Percentiles rank a stretch among this genome's conserved stretches.
Conservation (phyloP, 768 basidiomycete genomes). For the Lactarius sanguifluus region DNA sequence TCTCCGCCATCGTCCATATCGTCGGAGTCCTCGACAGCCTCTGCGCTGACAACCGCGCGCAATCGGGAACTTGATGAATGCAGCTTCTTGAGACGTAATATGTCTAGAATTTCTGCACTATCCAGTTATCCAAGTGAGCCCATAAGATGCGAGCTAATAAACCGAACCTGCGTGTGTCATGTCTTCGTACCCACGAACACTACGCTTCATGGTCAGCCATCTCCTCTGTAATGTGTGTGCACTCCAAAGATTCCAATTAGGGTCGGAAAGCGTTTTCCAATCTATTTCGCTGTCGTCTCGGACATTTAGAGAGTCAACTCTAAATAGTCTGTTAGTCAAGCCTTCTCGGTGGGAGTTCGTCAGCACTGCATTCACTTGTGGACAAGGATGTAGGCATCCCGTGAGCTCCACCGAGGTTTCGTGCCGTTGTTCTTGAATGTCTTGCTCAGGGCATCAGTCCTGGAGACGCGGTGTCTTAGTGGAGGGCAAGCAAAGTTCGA, state of each 20-base stretch:
- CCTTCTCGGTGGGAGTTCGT: slow-evolving; percentile 8
- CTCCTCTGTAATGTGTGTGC: slow-evolving; percentile 75
- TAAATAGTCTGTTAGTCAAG: slow-evolving; percentile 34
- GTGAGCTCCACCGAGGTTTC: slow-evolving; percentile 69
- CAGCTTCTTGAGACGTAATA: slow-evolving; percentile 71
- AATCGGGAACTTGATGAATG: slow-evolving; percentile 46
- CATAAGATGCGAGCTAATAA: slow-evolving; percentile 1
- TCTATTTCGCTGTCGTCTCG: slow-evolving; percentile 81
- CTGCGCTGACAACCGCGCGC: slow-evolving; percentile 37
- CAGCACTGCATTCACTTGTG: slow-evolving; percentile 59
- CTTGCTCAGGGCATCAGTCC: slow-evolving; percentile 76
- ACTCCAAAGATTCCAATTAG: slow-evolving; percentile 83
- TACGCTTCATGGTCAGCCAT: slow-evolving; percentile 76
- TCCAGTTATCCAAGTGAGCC: background rate
- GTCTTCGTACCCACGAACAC: slow-evolving; percentile 73
- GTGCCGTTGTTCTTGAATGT: slow-evolving; percentile 70
- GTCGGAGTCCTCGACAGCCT: slow-evolving; percentile 38
- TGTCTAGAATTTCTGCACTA: slow-evolving; percentile 73
- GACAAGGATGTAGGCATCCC: slow-evolving; percentile 77
- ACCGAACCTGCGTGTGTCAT: slow-evolving; percentile 74
- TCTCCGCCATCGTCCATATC: slow-evolving; percentile 17
- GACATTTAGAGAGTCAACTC: slow-evolving; percentile 72
- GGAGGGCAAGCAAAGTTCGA: background rate
- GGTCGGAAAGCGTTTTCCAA: slow-evolving; percentile 75
- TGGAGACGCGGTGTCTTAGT: slow-evolving; percentile 32